Percentiles rank a stretch among this genome's conserved stretches.
phyloP scores from a whole-genome alignment of 805 yeast genomes.

The Schizosaccharomyces lindneri region DNA sequence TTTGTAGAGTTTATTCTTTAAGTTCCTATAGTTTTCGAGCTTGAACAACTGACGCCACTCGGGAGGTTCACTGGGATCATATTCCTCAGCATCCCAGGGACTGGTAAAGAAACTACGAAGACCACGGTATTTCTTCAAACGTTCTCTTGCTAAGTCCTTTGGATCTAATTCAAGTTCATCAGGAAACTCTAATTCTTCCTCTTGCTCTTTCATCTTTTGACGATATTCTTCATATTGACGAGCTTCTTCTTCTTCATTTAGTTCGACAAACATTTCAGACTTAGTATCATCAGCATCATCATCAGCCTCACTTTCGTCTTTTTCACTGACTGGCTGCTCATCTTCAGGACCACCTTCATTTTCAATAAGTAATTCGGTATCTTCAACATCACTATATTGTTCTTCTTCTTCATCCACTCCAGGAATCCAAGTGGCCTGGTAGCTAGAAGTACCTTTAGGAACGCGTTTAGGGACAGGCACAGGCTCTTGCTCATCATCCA shows the following conservation, averaged over 20 bases:
- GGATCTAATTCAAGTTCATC: slow-evolving; percentile 83
- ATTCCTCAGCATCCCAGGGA: slow-evolving; percentile 71
- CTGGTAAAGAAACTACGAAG: slow-evolving; percentile 57
- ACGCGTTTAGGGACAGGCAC: slow-evolving; percentile 15
- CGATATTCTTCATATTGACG: slow-evolving; percentile 45
- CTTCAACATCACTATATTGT: slow-evolving; percentile 8
- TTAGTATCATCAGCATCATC: slow-evolving; percentile 4
- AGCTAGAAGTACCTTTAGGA: slow-evolving; percentile 53
- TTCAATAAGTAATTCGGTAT: slow-evolving; percentile 11
- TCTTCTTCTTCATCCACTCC: slow-evolving; percentile 17
- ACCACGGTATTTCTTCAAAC: slow-evolving; percentile 62
- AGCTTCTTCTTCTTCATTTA: slow-evolving; percentile 61
- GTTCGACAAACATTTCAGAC: slow-evolving; percentile 40
- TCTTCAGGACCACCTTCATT: slow-evolving; percentile 13
- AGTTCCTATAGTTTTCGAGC: slow-evolving; percentile 50
- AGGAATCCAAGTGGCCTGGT: slow-evolving; percentile 48
- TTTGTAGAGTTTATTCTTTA: slow-evolving; percentile 43
- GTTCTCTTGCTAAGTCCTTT: slow-evolving; percentile 44
- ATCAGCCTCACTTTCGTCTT: not conserved
- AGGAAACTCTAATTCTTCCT: slow-evolving; percentile 60
- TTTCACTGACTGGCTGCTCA: slow-evolving; percentile 6
- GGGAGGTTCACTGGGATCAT: slow-evolving; percentile 47
- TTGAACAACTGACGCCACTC: slow-evolving; percentile 57
- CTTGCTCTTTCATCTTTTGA: slow-evolving; percentile 34
- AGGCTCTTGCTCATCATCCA: slow-evolving; percentile 16